Evolutionary conservation across 257 asterid species (phyloP), one percentile per base, ranked within the genome.

Genomic region (Petunia axillaris): DNA sequence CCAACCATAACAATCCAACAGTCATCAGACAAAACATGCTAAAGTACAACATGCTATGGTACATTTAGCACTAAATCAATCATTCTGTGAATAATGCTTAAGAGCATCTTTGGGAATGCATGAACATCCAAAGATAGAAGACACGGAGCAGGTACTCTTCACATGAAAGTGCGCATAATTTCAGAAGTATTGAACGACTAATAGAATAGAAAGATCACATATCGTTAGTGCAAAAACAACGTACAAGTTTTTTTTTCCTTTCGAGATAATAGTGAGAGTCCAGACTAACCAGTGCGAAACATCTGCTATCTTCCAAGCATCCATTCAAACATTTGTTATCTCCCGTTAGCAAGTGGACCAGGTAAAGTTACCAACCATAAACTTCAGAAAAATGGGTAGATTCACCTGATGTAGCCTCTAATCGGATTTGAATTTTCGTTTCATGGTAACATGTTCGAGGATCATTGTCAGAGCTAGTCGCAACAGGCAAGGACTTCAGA

Each of bases 31-130:
- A 81, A 55, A 46, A 35, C 13, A 55, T 11, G 54, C 41, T 11
- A 8, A 67, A 13, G 59, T 57, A 67, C 55, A 8, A 52, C 9
- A 25, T 25, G 60, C 1, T 1, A 46, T 5, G 6, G 36, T 50
- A 50, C 50, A 2, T 44, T 35, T 50, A 73, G 13, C 77, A 73
- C 44, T 73, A 73, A 50, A 50, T 35, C 44, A 73, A 52, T 52
- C 1, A 52, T 52, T 9, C 3, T 15, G 3, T 15, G 10, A 16
- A 25, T 59, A 73, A 11, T 50, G 62, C 77, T 73, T 48, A 35
- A 71, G 62, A 50, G 77, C 35, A 71, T 71, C 62, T 71, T 50
- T 35, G 40, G 77, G 44, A 50, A 44, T 25, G 58, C 5, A 50
- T 50, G 50, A 48, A 55, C 60, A 55, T 14, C 25, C 60, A 55